Evolutionary conservation across 345 rosid species (phyloP), one percentile per base, ranked within the genome.

Genomic region (Streptanthus diversifolius): DNA sequence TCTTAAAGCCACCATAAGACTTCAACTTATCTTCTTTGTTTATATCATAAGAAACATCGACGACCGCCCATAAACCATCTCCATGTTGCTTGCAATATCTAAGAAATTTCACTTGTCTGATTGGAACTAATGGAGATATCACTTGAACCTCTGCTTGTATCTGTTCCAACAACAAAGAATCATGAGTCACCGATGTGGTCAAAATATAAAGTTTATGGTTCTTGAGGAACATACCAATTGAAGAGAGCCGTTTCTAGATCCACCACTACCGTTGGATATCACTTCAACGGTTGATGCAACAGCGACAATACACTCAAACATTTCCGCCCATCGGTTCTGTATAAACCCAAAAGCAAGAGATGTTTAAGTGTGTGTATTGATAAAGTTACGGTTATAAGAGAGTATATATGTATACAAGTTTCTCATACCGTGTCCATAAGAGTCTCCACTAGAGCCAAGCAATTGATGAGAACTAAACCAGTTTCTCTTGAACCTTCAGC

Each of bases 11-110:
- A 8, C 39, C 47, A 58, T 63, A 66, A 44, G 79, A 30, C 13
- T 36, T 63, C 3, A 75, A 53, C 14, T 74, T 51, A 68, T 64
- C n/a, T 14, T 83, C 87, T 39, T 18, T 85, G 81, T 66, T 76
- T 12, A 14, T 51, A 63, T 84, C 85, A 37, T 78, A 53, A 13
- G 96, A 87, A 40, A 90, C 88, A 79, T 93, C 96, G 0, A 83
- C 97, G 13, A 90, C 87, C 3, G 83, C 88, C 98, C 98, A 90
- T 30, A 85, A 40, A 39, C 88, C 85, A 77, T 84, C 87, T 0
- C 78, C 70, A 6, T 72, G 86, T 74, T 86, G 88, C 89, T 87
- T 90, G 76, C 96, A 88, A 53, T 77, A 86, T 39, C 98, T 82
- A 51, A 93, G 68, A 72, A 93, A 87, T 70, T 66, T 86, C 66